Base-by-base conservation (phyloP, 257 asterid genomes). In the Solanum raphanifolium region DNA sequence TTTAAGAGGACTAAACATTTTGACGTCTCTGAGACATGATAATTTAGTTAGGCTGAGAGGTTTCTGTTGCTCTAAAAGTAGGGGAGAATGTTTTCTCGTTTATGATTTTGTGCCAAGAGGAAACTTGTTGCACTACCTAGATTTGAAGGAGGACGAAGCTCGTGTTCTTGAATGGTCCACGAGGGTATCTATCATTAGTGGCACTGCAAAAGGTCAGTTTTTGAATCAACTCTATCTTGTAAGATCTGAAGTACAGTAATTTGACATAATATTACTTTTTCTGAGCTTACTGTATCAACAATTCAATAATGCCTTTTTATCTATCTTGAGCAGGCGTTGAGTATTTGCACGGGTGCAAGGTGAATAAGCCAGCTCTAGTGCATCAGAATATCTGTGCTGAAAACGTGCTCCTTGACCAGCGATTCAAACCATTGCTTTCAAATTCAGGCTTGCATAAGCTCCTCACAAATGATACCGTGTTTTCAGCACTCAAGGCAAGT, bases 311-410 rank as follows among this genome's bases (percentile, higher is more conserved):
- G 69, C 25, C 60, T 35, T 78, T 41, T 79, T 27, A 81, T 31
- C 12, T 29, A 9, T 82, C 48, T 55, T 39, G 68, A n/a, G 68
- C 97, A 96, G 99, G 98, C 34, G 62, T 96, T 7, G 96, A 92
- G 90, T 95, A 95, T 74, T 88, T 97, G 87, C 98, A 95, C 16
- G 93, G 91, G 3, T 88, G 88, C 89, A 93, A 87, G 87, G 93
- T 86, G 92, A 94, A 92, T 89, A 95, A 93, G 78, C 96, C 96
- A 32, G 89, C 94, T 71, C 86, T 95, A 13, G 94, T 95, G 84
- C 99, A 97, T 93, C 98, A 97, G 90, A 97, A 95, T 92, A 92
- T 97, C 7, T 95, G 97, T 1, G 98, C 97, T 21, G 92, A 94
- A 88, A 97, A 95, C 3, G 96, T 95, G 89, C 96, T 95, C 25